A percentile compares a stretch with the other conserved stretches of the same genome.
phyloP scores from a whole-genome alignment of 345 rosid genomes.

The Eutrema japonicum region DNA sequence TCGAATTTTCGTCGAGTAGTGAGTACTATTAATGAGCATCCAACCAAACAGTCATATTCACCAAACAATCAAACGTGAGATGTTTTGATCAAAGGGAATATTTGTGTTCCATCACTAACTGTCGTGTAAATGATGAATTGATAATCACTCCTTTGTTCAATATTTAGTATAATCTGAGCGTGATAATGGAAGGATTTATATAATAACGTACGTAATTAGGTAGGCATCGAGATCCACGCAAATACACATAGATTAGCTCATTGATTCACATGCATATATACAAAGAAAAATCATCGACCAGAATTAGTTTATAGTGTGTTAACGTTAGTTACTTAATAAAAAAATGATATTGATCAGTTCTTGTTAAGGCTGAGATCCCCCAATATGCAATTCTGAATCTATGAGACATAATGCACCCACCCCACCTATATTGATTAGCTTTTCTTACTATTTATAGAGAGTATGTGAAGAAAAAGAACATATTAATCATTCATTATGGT shows the following conservation, averaged over 20 bases:
- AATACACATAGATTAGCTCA: neutral
- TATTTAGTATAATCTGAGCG: neutral
- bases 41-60: neutral
- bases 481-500: slow-evolving; percentile 10
- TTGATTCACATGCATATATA: neutral
- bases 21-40: slow-evolving; percentile 14
- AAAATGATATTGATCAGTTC: neutral
- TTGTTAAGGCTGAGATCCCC: neutral
- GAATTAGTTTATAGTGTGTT: neutral
- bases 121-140: neutral
- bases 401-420: slow-evolving; percentile 7
- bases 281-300: neutral
- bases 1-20: neutral
- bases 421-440: neutral
- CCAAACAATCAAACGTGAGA: slow-evolving; percentile 1
- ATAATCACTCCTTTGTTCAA: slow-evolving; percentile 1
- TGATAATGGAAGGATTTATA: neutral
- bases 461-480: neutral
- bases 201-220: no score
- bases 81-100: slow-evolving; percentile 22
- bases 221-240: slow-evolving; percentile 14
- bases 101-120: slow-evolving; percentile 1
- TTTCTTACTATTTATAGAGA: slow-evolving; percentile 26
- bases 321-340: no score
- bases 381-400: neutral